Evolutionary conservation across 164 flowering plant genomes (phyloP).

Genomic region (Chloranthus sessilifolius): DNA sequence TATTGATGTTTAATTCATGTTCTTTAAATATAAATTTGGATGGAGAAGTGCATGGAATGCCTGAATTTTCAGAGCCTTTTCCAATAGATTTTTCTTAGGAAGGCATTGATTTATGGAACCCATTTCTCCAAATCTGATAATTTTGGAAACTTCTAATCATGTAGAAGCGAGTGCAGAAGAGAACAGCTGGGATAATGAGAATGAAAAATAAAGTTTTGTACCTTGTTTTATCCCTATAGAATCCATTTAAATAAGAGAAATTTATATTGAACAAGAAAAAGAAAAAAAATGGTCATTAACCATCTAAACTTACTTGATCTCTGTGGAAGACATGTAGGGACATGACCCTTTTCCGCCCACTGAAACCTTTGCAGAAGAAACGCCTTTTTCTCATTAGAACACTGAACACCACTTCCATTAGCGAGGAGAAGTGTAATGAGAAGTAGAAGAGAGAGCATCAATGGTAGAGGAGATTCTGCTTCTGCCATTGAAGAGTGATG

Average conservation of each 20-base stretch:
- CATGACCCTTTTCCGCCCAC: slow-evolving; percentile 21
- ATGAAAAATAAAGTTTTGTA: neutral
- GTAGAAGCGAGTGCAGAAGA: neutral
- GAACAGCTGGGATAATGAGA: neutral
- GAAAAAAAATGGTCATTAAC: neutral
- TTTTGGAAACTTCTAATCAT: neutral
- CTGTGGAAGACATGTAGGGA: slow-evolving; percentile 30
- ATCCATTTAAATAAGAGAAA: neutral
- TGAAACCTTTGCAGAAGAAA: slow-evolving; percentile 31
- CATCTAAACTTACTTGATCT: slow-evolving; percentile 56
- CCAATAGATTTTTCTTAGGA: too few species aligned
- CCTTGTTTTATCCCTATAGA: neutral
- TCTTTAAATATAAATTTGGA: neutral
- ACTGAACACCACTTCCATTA: slow-evolving; percentile 16
- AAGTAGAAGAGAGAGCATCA: slow-evolving; percentile 15
- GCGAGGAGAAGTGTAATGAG: neutral
- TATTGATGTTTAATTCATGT: neutral
- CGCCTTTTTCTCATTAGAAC: slow-evolving; percentile 30
- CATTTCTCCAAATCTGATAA: neutral
- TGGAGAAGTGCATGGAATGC: neutral
- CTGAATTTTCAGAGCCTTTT: too few species aligned
- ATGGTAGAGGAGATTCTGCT: slow-evolving; percentile 14
- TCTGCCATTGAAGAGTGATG: slow-evolving; percentile 24
- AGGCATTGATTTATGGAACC: too few species aligned
- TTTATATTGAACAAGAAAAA: neutral